Conservation (phyloP, 1,284 basidiomycete genomes). For the Ganoderma meredithae region DNA sequence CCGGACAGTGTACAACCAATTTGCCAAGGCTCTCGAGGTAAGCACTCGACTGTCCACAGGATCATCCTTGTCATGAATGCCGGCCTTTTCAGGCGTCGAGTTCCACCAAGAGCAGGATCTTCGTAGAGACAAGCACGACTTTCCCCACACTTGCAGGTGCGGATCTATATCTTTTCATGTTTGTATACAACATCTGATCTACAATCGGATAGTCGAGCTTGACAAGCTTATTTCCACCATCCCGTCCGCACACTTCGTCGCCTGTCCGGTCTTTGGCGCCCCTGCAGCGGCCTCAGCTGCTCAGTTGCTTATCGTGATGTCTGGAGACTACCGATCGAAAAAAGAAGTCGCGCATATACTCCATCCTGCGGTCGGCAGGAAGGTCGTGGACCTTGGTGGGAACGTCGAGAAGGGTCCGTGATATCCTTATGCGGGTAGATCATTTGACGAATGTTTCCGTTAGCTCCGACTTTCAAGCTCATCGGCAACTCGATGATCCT, state of each 20-base stretch:
- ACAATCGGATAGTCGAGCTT: constrained; percentile 59
- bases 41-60: neutral
- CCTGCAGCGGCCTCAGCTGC: constrained; percentile 73
- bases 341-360: constrained; percentile 80
- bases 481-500: constrained; percentile 79
- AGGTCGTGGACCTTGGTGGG: constrained; percentile 76
- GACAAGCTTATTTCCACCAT: constrained; percentile 72
- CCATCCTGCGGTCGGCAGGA: constrained; percentile 82
- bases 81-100: constrained; percentile 15
- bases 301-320: constrained; percentile 79
- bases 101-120: constrained; percentile 64
- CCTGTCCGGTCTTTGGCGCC: constrained; percentile 84
- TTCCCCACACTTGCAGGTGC: constrained; percentile 78
- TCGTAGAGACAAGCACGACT: constrained; percentile 85
- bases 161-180: neutral
- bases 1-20: constrained; percentile 68
- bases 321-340: constrained; percentile 86
- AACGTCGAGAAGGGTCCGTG: constrained; percentile 77
- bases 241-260: constrained; percentile 73
- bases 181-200: neutral
- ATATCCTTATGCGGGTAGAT: constrained; percentile 5
- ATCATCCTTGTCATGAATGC: neutral
- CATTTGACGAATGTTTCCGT: constrained; percentile 18
- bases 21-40: constrained; percentile 65
- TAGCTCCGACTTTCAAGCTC: constrained; percentile 82